Conservation (phyloP, 257 asterid genomes). For the Fraxinus quadrangulata region DNA sequence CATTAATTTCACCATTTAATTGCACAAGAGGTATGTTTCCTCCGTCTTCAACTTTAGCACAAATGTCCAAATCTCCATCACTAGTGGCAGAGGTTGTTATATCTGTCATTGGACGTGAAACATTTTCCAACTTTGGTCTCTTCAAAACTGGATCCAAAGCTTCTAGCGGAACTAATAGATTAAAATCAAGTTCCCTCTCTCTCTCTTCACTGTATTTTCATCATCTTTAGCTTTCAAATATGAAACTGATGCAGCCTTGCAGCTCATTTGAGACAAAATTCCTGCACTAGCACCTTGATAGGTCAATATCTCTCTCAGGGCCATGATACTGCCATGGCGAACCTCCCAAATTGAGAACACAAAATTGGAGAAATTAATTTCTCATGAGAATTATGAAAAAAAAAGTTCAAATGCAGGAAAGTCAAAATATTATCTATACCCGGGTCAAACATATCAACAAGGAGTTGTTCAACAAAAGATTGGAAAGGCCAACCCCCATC, state of each 20-base stretch:
- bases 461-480: conserved; percentile 88
- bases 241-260: conserved; percentile 35
- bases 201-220: conserved; percentile 51
- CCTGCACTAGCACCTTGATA: conserved; percentile 97
- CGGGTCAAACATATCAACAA: conserved; percentile 92
- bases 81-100: conserved; percentile 21
- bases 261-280: conserved; percentile 58
- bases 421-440: conserved; percentile 46
- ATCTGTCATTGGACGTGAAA: conserved; percentile 35
- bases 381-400: conserved; percentile 20
- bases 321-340: conserved; percentile 99
- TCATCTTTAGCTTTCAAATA: conserved; percentile 40
- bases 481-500: conserved; percentile 95
- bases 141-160: conserved; percentile 67
- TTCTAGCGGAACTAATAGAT: conserved; percentile 58
- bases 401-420: conserved; percentile 18
- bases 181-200: conserved; percentile 75
- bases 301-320: conserved; percentile 93
- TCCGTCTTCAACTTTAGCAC: conserved; percentile 51
- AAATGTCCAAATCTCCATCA: conserved; percentile 43
- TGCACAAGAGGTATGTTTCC: conserved; percentile 33
- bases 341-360: conserved; percentile 89
- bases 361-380: conserved; percentile 24
- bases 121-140: conserved; percentile 75
- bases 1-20: conserved; percentile 55